Percentiles rank a stretch among this genome's conserved stretches.
Conservation (phyloP, 2,329 filamentous ascomycete genomes). For the Leptosphaerulina australis region DNA sequence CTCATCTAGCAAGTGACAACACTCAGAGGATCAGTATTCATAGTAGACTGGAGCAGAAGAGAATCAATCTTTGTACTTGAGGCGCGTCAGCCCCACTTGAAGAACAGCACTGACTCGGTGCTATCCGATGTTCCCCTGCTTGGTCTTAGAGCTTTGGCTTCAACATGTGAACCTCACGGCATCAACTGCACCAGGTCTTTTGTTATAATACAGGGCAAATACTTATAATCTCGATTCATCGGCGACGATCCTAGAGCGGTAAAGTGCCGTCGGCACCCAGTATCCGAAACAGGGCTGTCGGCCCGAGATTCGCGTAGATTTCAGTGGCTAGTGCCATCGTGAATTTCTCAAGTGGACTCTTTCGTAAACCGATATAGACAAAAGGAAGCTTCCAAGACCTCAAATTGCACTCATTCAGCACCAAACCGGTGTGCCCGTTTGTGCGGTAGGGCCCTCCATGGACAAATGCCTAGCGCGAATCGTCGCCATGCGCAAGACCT, state of each 20-base stretch:
- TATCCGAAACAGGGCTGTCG: background rate
- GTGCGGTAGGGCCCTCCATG: background rate
- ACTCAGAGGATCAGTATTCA: too few relatives aligned
- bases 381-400: background rate
- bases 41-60: background rate
- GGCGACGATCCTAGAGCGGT: slow-evolving; percentile 1
- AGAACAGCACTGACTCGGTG: slow-evolving; percentile 4
- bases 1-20: too few relatives aligned
- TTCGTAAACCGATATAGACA: background rate
- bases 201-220: background rate
- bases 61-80: background rate
- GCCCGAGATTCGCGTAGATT: slow-evolving; percentile 1
- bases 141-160: background rate
- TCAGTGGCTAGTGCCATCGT: background rate
- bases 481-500: slow-evolving; percentile 4
- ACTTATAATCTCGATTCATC: slow-evolving; percentile 3
- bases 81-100: background rate
- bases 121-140: background rate
- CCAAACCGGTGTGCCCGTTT: background rate
- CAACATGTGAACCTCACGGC: background rate
- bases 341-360: background rate
- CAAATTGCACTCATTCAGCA: background rate
- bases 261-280: slow-evolving; percentile 3
- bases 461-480: background rate
- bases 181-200: background rate